Evolutionary conservation across 2,329 filamentous ascomycete genomes (phyloP), one percentile per base, ranked within the genome.

Genomic region (Xylaria sp.): DNA sequence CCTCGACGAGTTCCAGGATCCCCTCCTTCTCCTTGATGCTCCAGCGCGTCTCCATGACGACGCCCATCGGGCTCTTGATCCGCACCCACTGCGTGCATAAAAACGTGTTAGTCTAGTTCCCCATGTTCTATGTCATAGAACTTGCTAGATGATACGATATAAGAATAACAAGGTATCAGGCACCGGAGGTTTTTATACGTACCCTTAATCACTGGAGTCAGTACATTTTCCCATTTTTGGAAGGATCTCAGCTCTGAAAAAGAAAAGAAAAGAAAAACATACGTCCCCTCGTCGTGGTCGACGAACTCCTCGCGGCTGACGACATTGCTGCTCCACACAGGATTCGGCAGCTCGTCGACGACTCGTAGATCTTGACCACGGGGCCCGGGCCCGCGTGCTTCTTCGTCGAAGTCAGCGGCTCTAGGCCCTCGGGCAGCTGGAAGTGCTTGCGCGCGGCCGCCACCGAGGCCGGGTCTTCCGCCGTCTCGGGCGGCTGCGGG

Each of bases 21-120:
- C 42, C 55, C 45, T 77, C 70, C 31, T 75, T 69, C 64, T 78
- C 73, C 52, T 67, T 57, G 11, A 75, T 59, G 53, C 51, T 62
- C 84, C 84, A 87, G 15, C 78, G 70, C 15, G 83, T 84, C 71
- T 87, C 84, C 78, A 87, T 81, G 2, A 82, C 73, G 35, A 84
- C 75, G 46, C 77, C 78, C 72, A 87, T 69, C 19, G 84, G 83
- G 42, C 82, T 82, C 45, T 75, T 76, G 57, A 86, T 81, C 9
- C 83, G 74, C 43, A 84, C 80, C 70, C 84, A 86, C n/a, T n/a
- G n/a, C n/a, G n/a, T n/a, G n/a, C n/a, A n/a, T n/a, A n/a, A n/a
- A n/a, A n/a, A n/a, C n/a, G n/a, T n/a, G n/a, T n/a, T n/a, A n/a
- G n/a, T n/a, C n/a, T n/a, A n/a, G n/a, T n/a, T n/a, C n/a, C n/a